phyloP scores from a whole-genome alignment of 257 asterid genomes.

The Solanum sitiens region DNA sequence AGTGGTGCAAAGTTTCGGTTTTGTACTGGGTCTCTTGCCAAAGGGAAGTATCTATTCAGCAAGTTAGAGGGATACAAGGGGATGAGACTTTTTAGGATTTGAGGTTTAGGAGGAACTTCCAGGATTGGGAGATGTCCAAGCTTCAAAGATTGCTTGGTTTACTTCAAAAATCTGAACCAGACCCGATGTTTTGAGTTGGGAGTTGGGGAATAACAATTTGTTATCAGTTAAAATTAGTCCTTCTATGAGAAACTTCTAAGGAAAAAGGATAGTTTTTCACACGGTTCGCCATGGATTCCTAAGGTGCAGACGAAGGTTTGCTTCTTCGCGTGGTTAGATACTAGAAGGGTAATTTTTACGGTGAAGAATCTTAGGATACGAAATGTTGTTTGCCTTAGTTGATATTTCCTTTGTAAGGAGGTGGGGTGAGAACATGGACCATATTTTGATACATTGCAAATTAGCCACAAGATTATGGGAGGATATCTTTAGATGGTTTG shows the following conservation, averaged over 20 bases:
- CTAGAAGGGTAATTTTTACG: background rate
- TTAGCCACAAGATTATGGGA: background rate
- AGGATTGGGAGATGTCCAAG: background rate
- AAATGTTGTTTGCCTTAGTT: background rate
- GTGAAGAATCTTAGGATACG: background rate
- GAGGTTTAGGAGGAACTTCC: background rate
- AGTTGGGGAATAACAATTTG: background rate
- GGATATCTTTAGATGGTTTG: background rate
- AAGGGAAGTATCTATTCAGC: background rate
- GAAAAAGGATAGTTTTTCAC: background rate
- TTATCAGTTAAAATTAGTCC: background rate
- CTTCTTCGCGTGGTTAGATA: background rate
- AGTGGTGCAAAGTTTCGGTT: background rate
- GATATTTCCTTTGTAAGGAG: background rate
- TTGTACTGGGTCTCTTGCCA: background rate
- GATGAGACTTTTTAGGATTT: background rate
- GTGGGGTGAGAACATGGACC: background rate
- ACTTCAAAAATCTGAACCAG: background rate
- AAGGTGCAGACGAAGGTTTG: background rate
- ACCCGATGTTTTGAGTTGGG: background rate
- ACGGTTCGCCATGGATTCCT: background rate
- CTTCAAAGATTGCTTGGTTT: background rate
- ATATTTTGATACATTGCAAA: background rate
- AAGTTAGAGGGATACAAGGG: background rate
- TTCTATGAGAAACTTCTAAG: background rate